A percentile compares a stretch with the other conserved stretches of the same genome.
Conservation (phyloP, 495 filamentous ascomycete species). For the Aspergillus mulundensis region DNA sequence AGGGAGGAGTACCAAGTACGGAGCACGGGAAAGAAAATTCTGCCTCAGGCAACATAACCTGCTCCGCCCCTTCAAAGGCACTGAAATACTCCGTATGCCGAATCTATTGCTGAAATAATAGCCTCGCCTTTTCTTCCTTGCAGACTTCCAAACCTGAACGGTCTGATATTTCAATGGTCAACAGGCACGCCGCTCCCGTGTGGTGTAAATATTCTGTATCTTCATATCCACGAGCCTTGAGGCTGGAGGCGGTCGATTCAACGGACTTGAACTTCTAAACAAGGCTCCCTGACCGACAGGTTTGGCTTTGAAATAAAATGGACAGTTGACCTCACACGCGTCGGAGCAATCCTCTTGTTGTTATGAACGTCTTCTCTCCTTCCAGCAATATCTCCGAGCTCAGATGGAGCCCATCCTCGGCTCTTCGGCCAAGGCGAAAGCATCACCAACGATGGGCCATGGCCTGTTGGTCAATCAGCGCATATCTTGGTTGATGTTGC, state of each 20-base stretch:
- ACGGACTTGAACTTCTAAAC: no score
- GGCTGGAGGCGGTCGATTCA: neutral
- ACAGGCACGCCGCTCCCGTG: neutral
- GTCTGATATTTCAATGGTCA: neutral
- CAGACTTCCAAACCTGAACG: no score
- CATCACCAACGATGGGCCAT: neutral
- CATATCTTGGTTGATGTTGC: conserved; percentile 4
- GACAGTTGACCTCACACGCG: conserved; percentile 6
- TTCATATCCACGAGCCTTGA: neutral
- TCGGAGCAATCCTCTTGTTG: neutral
- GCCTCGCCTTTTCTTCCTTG: no score
- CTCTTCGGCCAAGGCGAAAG: conserved; percentile 24
- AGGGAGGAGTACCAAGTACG: no score
- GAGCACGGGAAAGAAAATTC: neutral
- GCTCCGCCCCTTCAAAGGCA: no score
- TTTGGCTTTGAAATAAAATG: neutral
- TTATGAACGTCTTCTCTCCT: neutral
- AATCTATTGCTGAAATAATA: no score
- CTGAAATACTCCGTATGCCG: no score
- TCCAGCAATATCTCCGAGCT: conserved; percentile 18
- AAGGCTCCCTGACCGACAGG: no score
- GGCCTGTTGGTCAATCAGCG: neutral
- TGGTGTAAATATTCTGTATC: neutral
- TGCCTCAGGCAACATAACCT: conserved; percentile 4
- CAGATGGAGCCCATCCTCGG: conserved; percentile 17